Base-by-base conservation (phyloP, 306 rosid species). In the Inga leiocalycina region DNA sequence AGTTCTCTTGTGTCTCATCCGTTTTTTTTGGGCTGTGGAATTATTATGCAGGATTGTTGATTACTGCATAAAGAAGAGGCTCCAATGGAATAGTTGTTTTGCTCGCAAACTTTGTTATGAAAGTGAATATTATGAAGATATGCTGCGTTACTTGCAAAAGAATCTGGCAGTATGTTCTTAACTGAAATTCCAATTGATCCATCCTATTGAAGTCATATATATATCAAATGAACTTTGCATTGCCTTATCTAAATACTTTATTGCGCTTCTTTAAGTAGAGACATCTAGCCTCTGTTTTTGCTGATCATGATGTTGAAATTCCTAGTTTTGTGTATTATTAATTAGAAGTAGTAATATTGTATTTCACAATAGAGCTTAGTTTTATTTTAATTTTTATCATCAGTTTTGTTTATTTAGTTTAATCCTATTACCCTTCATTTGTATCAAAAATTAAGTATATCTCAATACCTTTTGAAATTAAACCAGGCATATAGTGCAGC, bases 111-210 rank as follows among this genome's bases (percentile, higher is more conserved):
- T 97, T 84, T 91, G 92, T 84, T 92, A 83, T 91, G 99, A 97
- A 91, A 83, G 97, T 71, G 98, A 94, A 90, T 97, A 91, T 80
- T 97, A 94, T 77, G 99, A 97, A 77, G 97, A 94, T 14, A 90
- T 97, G 98, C 90, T 97, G 98, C 92, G 90, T 37, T 97, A 94
- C 90, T 85, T 94, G 86, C 91, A 94, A 72, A 94, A 84, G 93
- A 97, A 92, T 85, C 87, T 97, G 82, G 98, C 98, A 81, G 98
- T 94, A 86, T 27, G 97, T 87, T 49, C 35, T 62, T 39, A 71
- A 43, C 37, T 45, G 41, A 83, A 82, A 69, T 61, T 80, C 87
- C 68, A 22, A 34, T 52, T 37, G 44, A 75, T 59, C 30, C 27
- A 6, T 66, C 56, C 61, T 68, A 70, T 85, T 82, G 59, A 87